Evolutionary conservation across 257 asterid species (phyloP).

Genomic region (Vinca minor): DNA sequence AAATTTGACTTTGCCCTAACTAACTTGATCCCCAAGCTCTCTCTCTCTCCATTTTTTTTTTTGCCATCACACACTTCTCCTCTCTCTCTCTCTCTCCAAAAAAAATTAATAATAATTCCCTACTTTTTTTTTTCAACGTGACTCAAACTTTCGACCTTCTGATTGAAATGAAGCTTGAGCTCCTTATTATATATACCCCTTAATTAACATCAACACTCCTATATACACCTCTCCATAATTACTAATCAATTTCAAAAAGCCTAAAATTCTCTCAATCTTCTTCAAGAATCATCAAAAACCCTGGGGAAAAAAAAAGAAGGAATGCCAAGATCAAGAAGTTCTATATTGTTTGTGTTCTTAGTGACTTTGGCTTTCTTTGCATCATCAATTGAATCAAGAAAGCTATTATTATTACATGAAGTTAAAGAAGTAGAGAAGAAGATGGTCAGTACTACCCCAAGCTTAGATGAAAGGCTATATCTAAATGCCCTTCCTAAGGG

Average conservation of each 20-base stretch:
- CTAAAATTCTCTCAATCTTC: not conserved
- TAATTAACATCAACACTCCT: not conserved
- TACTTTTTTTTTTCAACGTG: no score
- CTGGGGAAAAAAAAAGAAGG: not conserved
- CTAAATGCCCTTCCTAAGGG: constrained; percentile 48
- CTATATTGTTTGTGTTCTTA: constrained; percentile 17
- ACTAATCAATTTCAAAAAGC: not conserved
- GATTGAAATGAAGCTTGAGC: no score
- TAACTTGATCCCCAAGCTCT: constrained; percentile 29
- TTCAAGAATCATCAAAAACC: not conserved
- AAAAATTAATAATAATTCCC: no score
- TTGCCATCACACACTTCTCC: not conserved
- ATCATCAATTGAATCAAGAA: constrained; percentile 32
- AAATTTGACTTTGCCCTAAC: constrained; percentile 27
- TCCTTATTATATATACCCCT: not conserved
- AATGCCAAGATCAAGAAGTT: constrained; percentile 21
- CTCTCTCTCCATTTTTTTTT: no score
- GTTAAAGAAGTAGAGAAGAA: constrained; percentile 4
- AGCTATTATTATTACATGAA: constrained; percentile 23
- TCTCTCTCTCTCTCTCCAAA: not conserved
- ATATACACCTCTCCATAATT: not conserved
- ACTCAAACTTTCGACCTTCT: no score
- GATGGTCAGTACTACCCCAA: constrained; percentile 11
- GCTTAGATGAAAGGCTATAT: constrained; percentile 25
- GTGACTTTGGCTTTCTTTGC: constrained; percentile 20